Evolutionary conservation across 257 asterid genomes (phyloP), one percentile per base, ranked within the genome.

Genomic region (Mitragyna speciosa): DNA sequence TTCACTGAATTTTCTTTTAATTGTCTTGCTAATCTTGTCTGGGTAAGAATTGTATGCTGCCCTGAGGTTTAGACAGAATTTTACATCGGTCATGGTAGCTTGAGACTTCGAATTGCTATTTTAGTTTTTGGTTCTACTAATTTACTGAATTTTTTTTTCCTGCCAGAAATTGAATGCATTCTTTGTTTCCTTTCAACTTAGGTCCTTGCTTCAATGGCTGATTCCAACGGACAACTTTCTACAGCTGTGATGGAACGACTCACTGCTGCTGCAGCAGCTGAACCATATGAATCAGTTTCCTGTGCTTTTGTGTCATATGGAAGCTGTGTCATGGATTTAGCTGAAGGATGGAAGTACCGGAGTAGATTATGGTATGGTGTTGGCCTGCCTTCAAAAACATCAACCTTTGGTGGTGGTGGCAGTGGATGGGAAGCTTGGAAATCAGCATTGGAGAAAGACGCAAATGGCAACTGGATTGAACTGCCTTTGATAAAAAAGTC

Each of bases 391-490:
- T 83, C 88, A 52, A 85, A 89, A 61, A 41, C 88, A 61, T 85
- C 91, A 54, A 85, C 59, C 77, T 90, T 88, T 76, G 98, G 98
- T 75, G 99, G 95, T 52, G 97, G 99, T 73, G 99, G 97, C 86
- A 92, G 97, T 87, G 99, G 98, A 72, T 91, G 98, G 99, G 98
- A 92, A 48, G 90, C 97, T 58, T 95, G 99, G 99, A 92, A 84
- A 85, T 87, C 91, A 72, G 87, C 92, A 20, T 76, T 95, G 87
- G 99, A 95, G 93, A 95, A 87, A 85, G 99, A 95, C 83, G 82
- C 90, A 63, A 85, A 84, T 83, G 98, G 98, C 66, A 86, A 87
- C 84, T 95, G 99, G 99, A 84, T 95, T 82, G 99, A 95, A 89
- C 97, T 93, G 84, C 97, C 98, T 47, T 78, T 95, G 82, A 82